These are phyloP conservation scores for Exophiala bonariae DNA, from an alignment of 2,329 filamentous ascomycete species.

Conservation along the genomic window DNA sequence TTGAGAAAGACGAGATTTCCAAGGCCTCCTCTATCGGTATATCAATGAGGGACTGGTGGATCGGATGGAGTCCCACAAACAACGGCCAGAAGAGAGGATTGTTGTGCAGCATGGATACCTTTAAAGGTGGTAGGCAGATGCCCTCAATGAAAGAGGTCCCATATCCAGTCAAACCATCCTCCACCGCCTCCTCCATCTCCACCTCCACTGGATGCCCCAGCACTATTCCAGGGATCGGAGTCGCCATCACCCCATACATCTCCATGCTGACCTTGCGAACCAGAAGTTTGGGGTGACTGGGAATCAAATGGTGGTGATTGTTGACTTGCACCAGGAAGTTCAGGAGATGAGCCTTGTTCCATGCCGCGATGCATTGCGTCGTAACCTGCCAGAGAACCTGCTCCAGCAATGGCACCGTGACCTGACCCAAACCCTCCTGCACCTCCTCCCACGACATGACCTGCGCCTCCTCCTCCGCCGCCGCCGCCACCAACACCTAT, in stretches of 20 bases:
- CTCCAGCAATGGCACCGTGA: conserved; percentile 49
- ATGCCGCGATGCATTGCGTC: conserved; percentile 61
- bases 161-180: conserved; percentile 29
- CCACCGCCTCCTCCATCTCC: conserved; percentile 34
- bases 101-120: too few species aligned
- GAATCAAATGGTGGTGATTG: conserved; percentile 25
- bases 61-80: too few species aligned
- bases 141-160: conserved; percentile 20
- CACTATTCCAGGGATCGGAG: conserved; percentile 31
- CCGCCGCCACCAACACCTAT: conserved; percentile 37
- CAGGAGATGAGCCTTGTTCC: conserved; percentile 31
- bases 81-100: too few species aligned
- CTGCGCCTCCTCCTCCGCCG: conserved; percentile 38
- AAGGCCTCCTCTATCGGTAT: too few species aligned
- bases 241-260: conserved; percentile 37
- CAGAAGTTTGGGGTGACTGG: conserved; percentile 30
- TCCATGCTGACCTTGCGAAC: conserved; percentile 25
- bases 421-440: conserved; percentile 29
- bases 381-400: conserved; percentile 62
- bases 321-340: conserved; percentile 11
- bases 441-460: conserved; percentile 28
- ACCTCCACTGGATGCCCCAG: conserved; percentile 27
- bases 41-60: too few species aligned
- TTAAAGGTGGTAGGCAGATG: neutral
- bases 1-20: too few species aligned